phyloP scores from a whole-genome alignment of 2,329 filamentous ascomycete species.

The Fusarium goolgardi region DNA sequence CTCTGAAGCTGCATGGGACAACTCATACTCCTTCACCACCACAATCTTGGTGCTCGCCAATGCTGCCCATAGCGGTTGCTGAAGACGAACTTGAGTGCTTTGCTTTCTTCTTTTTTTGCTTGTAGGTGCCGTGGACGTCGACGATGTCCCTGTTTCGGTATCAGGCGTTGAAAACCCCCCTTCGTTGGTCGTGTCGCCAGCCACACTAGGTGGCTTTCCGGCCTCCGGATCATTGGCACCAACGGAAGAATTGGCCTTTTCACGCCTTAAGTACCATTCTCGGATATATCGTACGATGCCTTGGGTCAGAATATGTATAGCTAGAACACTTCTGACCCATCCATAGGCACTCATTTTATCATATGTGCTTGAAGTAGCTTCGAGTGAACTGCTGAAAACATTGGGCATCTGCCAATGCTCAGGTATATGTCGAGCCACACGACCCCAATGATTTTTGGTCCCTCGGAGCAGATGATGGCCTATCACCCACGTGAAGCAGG shows the following conservation, averaged over 20 bases:
- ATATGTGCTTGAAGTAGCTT: conserved; percentile 56
- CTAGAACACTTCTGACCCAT: conserved; percentile 75
- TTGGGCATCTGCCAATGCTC: conserved; percentile 59
- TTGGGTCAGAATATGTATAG: conserved; percentile 80
- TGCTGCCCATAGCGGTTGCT: conserved; percentile 93
- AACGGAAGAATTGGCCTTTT: conserved; percentile 64
- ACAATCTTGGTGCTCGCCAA: conserved; percentile 97
- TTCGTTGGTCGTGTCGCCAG: conserved; percentile 46
- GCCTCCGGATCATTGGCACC: conserved; percentile 71
- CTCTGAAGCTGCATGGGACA: conserved; percentile 80
- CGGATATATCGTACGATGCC: conserved; percentile 77
- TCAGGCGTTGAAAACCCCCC: conserved; percentile 64
- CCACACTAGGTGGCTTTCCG: conserved; percentile 60
- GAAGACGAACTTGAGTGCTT: conserved; percentile 87
- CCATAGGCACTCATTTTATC: conserved; percentile 70
- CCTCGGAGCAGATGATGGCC: conserved; percentile 64
- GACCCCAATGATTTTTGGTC: conserved; percentile 62
- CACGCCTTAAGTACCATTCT: conserved; percentile 73
- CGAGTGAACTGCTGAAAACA: conserved; percentile 61
- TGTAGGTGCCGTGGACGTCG: conserved; percentile 61
- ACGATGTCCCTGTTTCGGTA: conserved; percentile 56
- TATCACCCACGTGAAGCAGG: conserved; percentile 76
- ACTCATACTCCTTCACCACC: conserved; percentile 89
- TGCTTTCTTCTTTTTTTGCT: conserved; percentile 90
- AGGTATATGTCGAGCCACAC: conserved; percentile 59